Conservation (phyloP, 176 grass and related monocot species). For the Ananas comosus region DNA sequence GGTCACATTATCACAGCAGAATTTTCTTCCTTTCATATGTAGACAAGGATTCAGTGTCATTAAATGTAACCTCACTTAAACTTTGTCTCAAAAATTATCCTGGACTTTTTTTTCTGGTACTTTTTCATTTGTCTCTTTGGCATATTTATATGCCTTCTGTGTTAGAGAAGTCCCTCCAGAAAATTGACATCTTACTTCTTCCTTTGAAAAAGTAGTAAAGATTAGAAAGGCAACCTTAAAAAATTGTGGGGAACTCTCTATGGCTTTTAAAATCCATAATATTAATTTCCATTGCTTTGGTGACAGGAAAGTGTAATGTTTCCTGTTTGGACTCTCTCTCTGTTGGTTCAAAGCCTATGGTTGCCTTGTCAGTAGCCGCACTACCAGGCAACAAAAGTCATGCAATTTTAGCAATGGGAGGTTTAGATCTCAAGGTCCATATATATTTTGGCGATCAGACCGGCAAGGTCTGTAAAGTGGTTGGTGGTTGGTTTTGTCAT, state of each 20-base stretch:
- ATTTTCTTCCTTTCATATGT: too few relatives aligned
- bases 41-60: too few relatives aligned
- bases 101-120: not conserved
- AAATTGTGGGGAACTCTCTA: too few relatives aligned
- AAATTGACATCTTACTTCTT: not conserved
- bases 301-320: slow-evolving; percentile 52
- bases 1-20: too few relatives aligned
- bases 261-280: too few relatives aligned
- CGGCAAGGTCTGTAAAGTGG: slow-evolving; percentile 56
- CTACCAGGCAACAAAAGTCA: slow-evolving; percentile 36
- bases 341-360: slow-evolving; percentile 83
- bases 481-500: not conserved
- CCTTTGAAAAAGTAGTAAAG: not conserved
- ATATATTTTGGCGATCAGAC: slow-evolving; percentile 57
- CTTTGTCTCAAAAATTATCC: not conserved
- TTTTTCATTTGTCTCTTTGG: not conserved
- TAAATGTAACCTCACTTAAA: not conserved
- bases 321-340: slow-evolving; percentile 70
- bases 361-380: slow-evolving; percentile 72
- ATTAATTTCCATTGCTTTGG: not conserved
- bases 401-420: slow-evolving; percentile 91
- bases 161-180: not conserved
- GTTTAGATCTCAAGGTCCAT: slow-evolving; percentile 87
- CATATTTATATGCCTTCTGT: not conserved
- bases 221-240: too few relatives aligned